Evolutionary conservation across 2,329 filamentous ascomycete species (phyloP), one percentile per base, ranked within the genome.

Genomic region (Phyllosticta citriasiana): DNA sequence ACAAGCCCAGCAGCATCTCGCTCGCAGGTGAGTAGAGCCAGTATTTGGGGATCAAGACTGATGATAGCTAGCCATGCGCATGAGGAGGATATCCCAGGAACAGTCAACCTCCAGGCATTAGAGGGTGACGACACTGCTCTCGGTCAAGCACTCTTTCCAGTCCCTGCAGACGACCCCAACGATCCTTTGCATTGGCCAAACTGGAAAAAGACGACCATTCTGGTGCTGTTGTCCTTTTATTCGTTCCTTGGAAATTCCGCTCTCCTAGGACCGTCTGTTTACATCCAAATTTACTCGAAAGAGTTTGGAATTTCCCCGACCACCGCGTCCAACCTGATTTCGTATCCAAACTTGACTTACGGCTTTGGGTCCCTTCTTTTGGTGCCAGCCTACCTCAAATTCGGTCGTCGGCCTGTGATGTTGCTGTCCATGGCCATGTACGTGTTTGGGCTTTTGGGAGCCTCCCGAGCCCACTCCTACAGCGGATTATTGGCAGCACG

Each of bases 91-190:
- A 75, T 84, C 30, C 81, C 82, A 0, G 82, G 82, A 3, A 84
- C 82, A 0, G 81, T 84, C 52, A 79, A 84, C 66, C 72, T 84
- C 16, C 71, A 75, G 59, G 78, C 75, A 10, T 69, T 61, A 76
- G 82, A 84, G 72, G 82, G 82, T 54, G 82, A 84, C 66, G 82
- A 84, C 65, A 82, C 82, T 0, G 81, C 74, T 0, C 82, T 82
- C 62, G 83, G 83, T 24, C 82, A 85, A 68, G 83, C 83, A 2
- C 74, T 85, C 3, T 85, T 80, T 65, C 83, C 83, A 1, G 82
- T 85, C 0, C 83, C 83, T 1, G 80, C 82, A 1, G 78, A 83
- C 60, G 82, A 85, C 65, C 83, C 83, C 1, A 85, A 85, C 63
- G 82, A 85, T 67, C 83, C 83, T 7, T 74, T 84, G 9, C 79